Base-by-base conservation (phyloP, 2,329 filamentous ascomycete genomes). In the Ophiostoma ulmi region DNA sequence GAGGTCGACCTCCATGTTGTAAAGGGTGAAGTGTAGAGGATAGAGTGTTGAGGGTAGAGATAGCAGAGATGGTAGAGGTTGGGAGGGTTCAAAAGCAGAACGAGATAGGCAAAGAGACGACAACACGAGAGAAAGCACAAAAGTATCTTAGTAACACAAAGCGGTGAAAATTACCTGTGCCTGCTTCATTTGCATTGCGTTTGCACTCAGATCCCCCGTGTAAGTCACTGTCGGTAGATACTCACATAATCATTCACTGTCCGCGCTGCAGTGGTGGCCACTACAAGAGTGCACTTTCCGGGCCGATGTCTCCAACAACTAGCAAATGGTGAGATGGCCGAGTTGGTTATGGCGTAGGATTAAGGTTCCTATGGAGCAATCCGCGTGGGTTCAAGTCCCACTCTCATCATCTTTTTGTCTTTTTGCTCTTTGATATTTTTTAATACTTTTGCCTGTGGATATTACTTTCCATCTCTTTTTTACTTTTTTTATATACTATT, bases 301-400 rank as follows among this genome's bases (percentile, higher is more conserved):
- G 10, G 7, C 17, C 63, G 6, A 67, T 14, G 7, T 22, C 39
- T 31, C 38, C 38, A 67, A 48, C 65, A 67, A 31, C n/a, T 44
- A 35, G 31, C 64, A 39, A 66, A 7, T 66, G 65, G 65, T 67
- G 65, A 67, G 65, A 67, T 67, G 65, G 65, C 65, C 65, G 65
- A 67, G 65, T 44, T 67, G 55, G 38, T 70, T 70, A 64, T 65
- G 39, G 55, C 58, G 39, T 65, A 48, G 58, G 58, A 64, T 69
- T 70, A 70, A 70, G 55, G 55, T 70, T 48, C 58, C 68, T 69
- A 69, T 69, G 67, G 67, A 69, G 67, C 64, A 67, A 67, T 67
- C 58, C 58, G 68, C 38, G 68, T 64, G 68, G 66, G 65, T 38
- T 71, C 66, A 66, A 68, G 67, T 68, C 67, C 67, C 67, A 68